Conservation (phyloP, 169 alveolate genomes). For the Theileria parva region DNA sequence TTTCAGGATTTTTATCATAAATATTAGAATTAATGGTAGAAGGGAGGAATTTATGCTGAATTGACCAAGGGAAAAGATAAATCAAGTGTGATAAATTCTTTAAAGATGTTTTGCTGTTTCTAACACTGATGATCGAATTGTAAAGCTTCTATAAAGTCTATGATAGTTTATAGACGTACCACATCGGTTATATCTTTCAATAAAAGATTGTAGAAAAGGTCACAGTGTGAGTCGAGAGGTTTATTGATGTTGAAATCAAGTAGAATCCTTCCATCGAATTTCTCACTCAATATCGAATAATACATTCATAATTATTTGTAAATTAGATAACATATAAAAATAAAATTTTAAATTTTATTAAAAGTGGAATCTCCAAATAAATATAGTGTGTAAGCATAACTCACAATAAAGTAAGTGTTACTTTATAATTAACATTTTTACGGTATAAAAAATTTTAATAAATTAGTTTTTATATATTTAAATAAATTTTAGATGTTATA, state of each 20-base stretch:
- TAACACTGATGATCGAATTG: not conserved
- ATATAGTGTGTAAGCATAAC: not conserved
- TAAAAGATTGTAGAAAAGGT: conserved; percentile 27
- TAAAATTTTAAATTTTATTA: not conserved
- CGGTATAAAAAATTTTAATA: no score
- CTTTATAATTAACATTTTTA: no score
- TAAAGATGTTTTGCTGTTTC: conserved; percentile 9
- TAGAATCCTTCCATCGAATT: conserved; percentile 28
- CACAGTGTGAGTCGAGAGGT: conserved; percentile 28
- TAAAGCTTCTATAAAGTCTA: conserved; percentile 13
- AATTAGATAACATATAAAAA: not conserved
- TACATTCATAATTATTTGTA: not conserved
- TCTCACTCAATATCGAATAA: conserved; percentile 29
- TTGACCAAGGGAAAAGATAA: conserved; percentile 48
- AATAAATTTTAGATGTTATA: no score
- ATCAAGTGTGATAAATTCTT: conserved; percentile 41
- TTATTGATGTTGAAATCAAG: conserved; percentile 22
- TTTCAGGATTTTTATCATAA: not conserved
- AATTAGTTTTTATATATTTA: no score
- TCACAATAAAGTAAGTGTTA: no score
- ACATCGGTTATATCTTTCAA: conserved; percentile 20
- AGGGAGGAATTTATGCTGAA: conserved; percentile 24
- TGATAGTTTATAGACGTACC: conserved; percentile 18
- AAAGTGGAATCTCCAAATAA: not conserved
- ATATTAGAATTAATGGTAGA: no score